Percentiles rank a stretch among this genome's conserved stretches.
Conservation (phyloP, 2,329 filamentous ascomycete genomes). For the Thielaviopsis euricoi region DNA sequence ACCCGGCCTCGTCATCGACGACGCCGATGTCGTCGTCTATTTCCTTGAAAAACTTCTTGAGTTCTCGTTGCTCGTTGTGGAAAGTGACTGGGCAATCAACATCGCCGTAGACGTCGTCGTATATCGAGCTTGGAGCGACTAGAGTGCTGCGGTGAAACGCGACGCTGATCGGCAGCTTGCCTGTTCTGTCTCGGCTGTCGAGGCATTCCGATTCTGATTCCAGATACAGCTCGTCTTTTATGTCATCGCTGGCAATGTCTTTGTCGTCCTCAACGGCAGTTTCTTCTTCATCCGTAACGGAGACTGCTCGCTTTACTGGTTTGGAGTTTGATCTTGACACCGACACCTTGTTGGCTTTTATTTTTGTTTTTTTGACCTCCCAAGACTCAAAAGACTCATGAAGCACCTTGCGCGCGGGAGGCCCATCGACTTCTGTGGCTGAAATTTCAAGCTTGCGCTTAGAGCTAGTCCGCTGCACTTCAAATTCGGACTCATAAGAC, state of each 20-base stretch:
- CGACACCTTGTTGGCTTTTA: not conserved
- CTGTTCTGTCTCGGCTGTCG: not conserved
- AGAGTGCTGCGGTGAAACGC: not conserved
- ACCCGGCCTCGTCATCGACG: not conserved
- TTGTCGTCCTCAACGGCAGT: too few species aligned
- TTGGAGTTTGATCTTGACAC: not conserved
- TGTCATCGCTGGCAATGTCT: not conserved
- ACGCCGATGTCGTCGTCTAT: not conserved
- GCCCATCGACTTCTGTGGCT: not conserved
- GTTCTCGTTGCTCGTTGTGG: not conserved
- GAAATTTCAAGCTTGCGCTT: not conserved
- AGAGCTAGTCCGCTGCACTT: too few species aligned
- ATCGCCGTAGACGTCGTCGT: not conserved
- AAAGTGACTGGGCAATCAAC: not conserved
- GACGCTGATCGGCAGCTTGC: not conserved
- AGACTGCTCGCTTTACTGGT: not conserved
- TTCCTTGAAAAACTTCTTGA: not conserved
- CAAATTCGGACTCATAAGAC: too few species aligned
- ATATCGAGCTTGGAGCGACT: not conserved
- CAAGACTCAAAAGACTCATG: not conserved
- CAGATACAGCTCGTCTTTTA: not conserved
- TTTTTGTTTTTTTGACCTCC: not conserved
- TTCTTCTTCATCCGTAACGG: too few species aligned
- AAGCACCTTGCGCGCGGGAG: not conserved
- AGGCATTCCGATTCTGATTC: not conserved